These are phyloP conservation scores for Phytophthora agathidicida DNA, from an alignment of 352 stramenopile species.

Conservation along the genomic window DNA sequence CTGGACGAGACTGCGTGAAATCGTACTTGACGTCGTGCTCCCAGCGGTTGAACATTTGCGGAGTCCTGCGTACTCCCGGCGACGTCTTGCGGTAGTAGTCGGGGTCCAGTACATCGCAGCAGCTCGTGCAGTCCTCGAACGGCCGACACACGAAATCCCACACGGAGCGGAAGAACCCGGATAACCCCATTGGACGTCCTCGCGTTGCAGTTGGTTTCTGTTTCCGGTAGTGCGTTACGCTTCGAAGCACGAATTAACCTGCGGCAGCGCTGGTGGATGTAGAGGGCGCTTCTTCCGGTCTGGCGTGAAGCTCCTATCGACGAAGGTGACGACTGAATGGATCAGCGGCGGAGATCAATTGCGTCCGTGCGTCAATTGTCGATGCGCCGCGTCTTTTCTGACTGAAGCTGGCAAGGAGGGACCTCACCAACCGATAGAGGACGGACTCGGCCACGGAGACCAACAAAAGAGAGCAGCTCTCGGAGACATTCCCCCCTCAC, in stretches of 20 bases:
- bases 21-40: conserved; percentile 41
- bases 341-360: conserved; percentile 2
- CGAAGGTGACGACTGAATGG: not conserved
- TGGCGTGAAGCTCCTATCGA: not conserved
- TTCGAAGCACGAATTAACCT: conserved; percentile 1
- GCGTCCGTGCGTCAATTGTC: conserved; percentile 4
- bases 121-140: conserved; percentile 43
- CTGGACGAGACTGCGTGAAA: conserved; percentile 25
- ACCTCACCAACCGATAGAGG: conserved; percentile 24
- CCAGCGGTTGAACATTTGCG: conserved; percentile 39
- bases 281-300: too few relatives aligned
- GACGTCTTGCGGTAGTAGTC: conserved; percentile 45
- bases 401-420: conserved; percentile 20
- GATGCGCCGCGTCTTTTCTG: conserved; percentile 26
- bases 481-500: conserved; percentile 7
- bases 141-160: conserved; percentile 41
- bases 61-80: conserved; percentile 33
- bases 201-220: conserved; percentile 8
- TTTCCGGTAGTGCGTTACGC: conserved; percentile 8
- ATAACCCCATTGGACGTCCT: conserved; percentile 22
- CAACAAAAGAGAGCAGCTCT: conserved; percentile 15
- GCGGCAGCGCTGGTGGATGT: conserved; percentile 4
- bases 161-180: conserved; percentile 19
- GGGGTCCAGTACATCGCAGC: conserved; percentile 38
- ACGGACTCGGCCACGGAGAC: too few relatives aligned